Base-by-base conservation (phyloP, 176 grass and related monocot species). In the Triticum turgidum region DNA sequence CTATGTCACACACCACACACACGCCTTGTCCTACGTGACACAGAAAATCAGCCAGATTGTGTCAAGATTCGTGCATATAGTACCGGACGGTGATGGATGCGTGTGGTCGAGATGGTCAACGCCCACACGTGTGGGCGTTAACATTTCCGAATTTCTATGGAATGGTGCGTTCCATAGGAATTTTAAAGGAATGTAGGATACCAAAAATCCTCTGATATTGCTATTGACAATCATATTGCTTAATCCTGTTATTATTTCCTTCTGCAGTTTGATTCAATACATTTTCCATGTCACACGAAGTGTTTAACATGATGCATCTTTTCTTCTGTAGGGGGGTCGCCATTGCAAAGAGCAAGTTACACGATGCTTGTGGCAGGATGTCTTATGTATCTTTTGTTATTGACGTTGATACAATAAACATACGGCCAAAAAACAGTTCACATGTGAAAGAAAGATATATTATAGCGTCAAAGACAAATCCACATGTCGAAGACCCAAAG, bases 281-380 rank as follows among this genome's bases (percentile, higher is more conserved):
- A 38, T 9, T 29, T 39, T 63, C 24, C 5, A 29, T 62, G 21
- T 49, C 47, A 47, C 32, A 3, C 42, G 8, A 80, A 65, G 25
- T 33, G 27, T 69, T 69, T 77, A 76, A 86, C 72, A 69, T 71
- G 18, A 29, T 18, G 5, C 10, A 13, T 45, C n/a, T 18, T 82
- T 62, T 2, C 25, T 15, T 42, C 25, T 71, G 64, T 32, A 86
- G 88, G 88, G 37, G 39, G 79, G 54, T 90, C 79, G n/a, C 39
- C 24, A n/a, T 52, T 86, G 11, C 41, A 63, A 32, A 51, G 29
- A 38, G 72, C 83, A 41, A 82, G 13, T 12, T 82, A 72, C 41
- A 82, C 78, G 51, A 78, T 82, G 39, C 84, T 86, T 72, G 64
- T 86, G 29, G 52, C 79, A 41, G 73, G 79, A 78, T 82, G 72